Base-by-base conservation (phyloP, 805 yeast genomes). In the Maudiozyma turicensis region DNA sequence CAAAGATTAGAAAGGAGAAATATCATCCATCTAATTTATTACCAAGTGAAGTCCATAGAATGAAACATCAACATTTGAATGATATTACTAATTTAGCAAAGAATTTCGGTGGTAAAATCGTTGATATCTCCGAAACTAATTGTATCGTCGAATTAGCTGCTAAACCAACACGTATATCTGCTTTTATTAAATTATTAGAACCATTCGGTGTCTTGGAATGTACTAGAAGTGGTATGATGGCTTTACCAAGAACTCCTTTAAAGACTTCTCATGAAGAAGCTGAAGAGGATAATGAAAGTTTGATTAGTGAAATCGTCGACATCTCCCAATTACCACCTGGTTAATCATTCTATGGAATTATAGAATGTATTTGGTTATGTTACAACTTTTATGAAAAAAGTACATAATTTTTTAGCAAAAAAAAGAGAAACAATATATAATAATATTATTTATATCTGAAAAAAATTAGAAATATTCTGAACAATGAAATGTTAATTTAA, bases 221-320 rank as follows among this genome's bases (percentile, higher is more conserved):
- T 60, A 96, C 97, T 42, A 81, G 99, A 72, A 84, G 95, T 29
- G 99, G 99, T 72, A 87, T 91, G 95, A 89, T 93, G 91, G 99
- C 98, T 8, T 77, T 93, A 61, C 95, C 98, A 63, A 83, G 97
- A 77, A 87, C 98, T 45, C 96, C 96, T 41, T 71, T 89, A 58
- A 86, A 82, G 54, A 61, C 63, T 38, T 71, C 66, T 41, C 76
- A 71, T 15, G 76, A 72, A 26, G 80, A 75, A 31, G 84, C 76
- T 8, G 72, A 72, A 33, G 69, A 70, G 53, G 81, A 78, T 52
- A 85, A 82, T 35, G 72, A 74, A 28, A 72, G 80, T 28, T 56
- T 61, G 52, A 61, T 64, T 30, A 68, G 73, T 49, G 86, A 84
- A 49, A 78, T 81, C 57, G 95, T 89, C 52, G 98, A 91, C 67